Base-by-base conservation (phyloP, 805 yeast species). In the Debaryomyces maramus region DNA sequence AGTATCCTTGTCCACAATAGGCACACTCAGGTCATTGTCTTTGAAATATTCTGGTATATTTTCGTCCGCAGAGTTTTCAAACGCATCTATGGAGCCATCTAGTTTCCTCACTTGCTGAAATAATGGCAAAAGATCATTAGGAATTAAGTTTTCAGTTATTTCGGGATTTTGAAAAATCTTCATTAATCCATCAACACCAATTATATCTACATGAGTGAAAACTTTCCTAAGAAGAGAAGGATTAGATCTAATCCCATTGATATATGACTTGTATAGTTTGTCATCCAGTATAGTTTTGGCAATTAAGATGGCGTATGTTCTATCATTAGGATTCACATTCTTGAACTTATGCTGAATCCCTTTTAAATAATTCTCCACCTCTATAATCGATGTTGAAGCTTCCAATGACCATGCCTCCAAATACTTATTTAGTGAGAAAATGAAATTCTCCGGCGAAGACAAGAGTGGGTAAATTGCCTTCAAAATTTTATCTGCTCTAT, bases 381-480 rank as follows among this genome's bases (percentile, higher is more conserved):
- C 78, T 3, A 49, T 41, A 3, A 77, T 55, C 4, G 67, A 45
- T 0, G 67, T 61, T 8, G 69, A 61, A 14, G 73, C 69, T 30
- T 63, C 61, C 24, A 60, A 61, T 0, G 81, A 52, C 58, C 59
- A 58, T 10, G 55, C 55, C 44, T 63, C 60, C 35, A 88, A 62
- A 58, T 80, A 87, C 52, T 78, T 78, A 63, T 88, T 87, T 45
- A 85, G 70, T 26, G 86, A 85, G 48, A 81, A 80, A 17, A 80
- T 70, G 46, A 85, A 78, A 19, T 77, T 76, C 3, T 72, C 64
- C 20, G 59, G 41, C 38, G 46, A 60, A 43, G 50, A 67, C 59
- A 45, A 58, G 15, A 80, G 59, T 15, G 78, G 77, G 36, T 80
- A 73, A 34, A 88, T 67, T 3, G 89, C 81, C 39, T 72, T 68